A percentile compares a stretch with the other conserved stretches of the same genome.
phyloP scores from a whole-genome alignment of 768 basidiomycete species.

The Tulasnella sp. region DNA sequence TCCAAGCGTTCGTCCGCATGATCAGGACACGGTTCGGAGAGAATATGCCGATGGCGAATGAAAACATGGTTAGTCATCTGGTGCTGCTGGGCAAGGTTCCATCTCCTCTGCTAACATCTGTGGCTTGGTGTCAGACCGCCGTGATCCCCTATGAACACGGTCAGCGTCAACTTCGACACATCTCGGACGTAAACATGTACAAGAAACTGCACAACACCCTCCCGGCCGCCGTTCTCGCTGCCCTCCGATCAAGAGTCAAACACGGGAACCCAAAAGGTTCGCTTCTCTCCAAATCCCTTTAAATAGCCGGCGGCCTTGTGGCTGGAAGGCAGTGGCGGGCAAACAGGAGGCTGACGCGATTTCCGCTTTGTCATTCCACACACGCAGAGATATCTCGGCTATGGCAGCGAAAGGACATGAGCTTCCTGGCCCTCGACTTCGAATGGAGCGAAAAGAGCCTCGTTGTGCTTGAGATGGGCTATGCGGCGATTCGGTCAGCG shows the following conservation, averaged over 20 bases:
- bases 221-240: slow-evolving; percentile 53
- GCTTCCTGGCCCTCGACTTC: slow-evolving; percentile 63
- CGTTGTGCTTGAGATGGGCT: slow-evolving; percentile 62
- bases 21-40: slow-evolving; percentile 77
- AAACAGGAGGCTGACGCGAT: not conserved
- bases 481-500: slow-evolving; percentile 64
- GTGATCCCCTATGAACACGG: slow-evolving; percentile 56
- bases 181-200: slow-evolving; percentile 57
- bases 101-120: not conserved
- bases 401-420: slow-evolving; percentile 60
- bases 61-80: slow-evolving; percentile 46
- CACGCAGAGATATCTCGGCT: slow-evolving; percentile 43
- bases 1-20: slow-evolving; percentile 73
- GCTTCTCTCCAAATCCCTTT: not conserved
- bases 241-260: slow-evolving; percentile 52
- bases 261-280: slow-evolving; percentile 45
- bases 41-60: slow-evolving; percentile 48
- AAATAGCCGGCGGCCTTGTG: not conserved
- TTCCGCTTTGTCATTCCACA: not conserved
- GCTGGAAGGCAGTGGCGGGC: too few relatives aligned
- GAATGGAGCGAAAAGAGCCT: slow-evolving; percentile 63
- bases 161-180: slow-evolving; percentile 55
- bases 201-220: slow-evolving; percentile 59
- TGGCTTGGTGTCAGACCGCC: not conserved
- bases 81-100: not conserved